Percentiles rank a stretch among this genome's conserved stretches.
These are phyloP conservation scores for Aspergillus piperis DNA, from an alignment of 2,329 filamentous ascomycete species.

Conservation along the genomic window DNA sequence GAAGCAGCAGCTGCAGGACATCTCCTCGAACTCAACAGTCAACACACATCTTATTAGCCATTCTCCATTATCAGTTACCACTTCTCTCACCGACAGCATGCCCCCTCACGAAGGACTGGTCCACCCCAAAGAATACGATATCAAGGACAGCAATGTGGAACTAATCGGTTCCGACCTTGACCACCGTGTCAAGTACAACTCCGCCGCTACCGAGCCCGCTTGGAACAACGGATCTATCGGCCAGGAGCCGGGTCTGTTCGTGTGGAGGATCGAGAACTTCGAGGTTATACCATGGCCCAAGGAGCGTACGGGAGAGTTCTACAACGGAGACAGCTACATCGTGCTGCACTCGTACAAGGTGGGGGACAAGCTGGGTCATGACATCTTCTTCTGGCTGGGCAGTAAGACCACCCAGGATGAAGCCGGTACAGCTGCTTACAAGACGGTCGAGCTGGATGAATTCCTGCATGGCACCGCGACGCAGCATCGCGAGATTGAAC, in stretches of 20 bases:
- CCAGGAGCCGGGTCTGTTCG: slow-evolving; percentile 54
- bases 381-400: slow-evolving; percentile 72
- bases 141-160: slow-evolving; percentile 69
- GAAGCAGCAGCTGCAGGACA: background rate
- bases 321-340: slow-evolving; percentile 70
- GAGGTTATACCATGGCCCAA: slow-evolving; percentile 63
- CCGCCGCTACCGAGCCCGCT: slow-evolving; percentile 64
- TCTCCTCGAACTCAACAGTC: background rate
- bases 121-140: slow-evolving; percentile 65
- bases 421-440: slow-evolving; percentile 68
- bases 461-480: slow-evolving; percentile 63
- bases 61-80: background rate
- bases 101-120: slow-evolving; percentile 63
- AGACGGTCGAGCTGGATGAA: slow-evolving; percentile 70
- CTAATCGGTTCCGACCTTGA: slow-evolving; percentile 65
- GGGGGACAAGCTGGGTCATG: slow-evolving; percentile 57
- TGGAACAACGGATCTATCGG: slow-evolving; percentile 64
- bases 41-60: background rate
- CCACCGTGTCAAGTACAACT: slow-evolving; percentile 68
- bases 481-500: slow-evolving; percentile 67
- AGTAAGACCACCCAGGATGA: slow-evolving; percentile 67
- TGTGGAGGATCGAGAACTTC: slow-evolving; percentile 71
- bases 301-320: slow-evolving; percentile 60
- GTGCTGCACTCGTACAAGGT: slow-evolving; percentile 58
- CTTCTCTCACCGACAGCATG: slow-evolving; percentile 45